Evolutionary conservation across 2,329 filamentous ascomycete genomes (phyloP).

Genomic region (Xylaria sp.): DNA sequence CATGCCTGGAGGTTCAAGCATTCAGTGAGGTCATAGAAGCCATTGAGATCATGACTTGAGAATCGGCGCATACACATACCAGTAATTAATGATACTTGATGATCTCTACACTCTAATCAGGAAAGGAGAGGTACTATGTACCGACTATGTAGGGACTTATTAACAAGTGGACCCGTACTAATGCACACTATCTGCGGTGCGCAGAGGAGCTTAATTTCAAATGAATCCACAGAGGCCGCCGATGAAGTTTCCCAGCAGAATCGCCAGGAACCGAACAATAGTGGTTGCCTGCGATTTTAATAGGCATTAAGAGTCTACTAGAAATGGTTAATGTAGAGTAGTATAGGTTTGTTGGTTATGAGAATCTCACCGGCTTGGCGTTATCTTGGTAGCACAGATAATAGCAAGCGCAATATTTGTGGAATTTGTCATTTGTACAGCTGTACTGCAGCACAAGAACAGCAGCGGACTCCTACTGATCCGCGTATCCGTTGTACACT

Average conservation of each 20-base stretch:
- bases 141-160: slow-evolving; percentile 1
- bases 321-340: not conserved
- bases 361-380: not conserved
- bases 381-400: not conserved
- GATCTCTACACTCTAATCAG: slow-evolving; percentile 17
- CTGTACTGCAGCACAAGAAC: not conserved
- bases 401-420: slow-evolving; percentile 8
- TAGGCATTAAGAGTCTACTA: not conserved
- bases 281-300: not conserved
- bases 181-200: slow-evolving; percentile 8
- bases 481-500: slow-evolving; percentile 13
- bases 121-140: not conserved
- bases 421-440: slow-evolving; percentile 29
- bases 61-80: slow-evolving; percentile 8
- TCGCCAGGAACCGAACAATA: not conserved
- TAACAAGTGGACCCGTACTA: slow-evolving; percentile 1
- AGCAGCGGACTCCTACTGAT: not conserved
- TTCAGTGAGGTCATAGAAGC: slow-evolving; percentile 1
- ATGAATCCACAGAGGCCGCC: not conserved
- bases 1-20: not conserved
- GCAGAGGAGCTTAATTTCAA: slow-evolving; percentile 31
- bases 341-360: not conserved
- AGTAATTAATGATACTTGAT: not conserved
- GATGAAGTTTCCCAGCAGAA: not conserved
- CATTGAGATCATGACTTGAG: slow-evolving; percentile 23